Percentiles rank a stretch among this genome's conserved stretches.
Conservation (phyloP, 306 rosid genomes). For the Gleditsia sinensis region DNA sequence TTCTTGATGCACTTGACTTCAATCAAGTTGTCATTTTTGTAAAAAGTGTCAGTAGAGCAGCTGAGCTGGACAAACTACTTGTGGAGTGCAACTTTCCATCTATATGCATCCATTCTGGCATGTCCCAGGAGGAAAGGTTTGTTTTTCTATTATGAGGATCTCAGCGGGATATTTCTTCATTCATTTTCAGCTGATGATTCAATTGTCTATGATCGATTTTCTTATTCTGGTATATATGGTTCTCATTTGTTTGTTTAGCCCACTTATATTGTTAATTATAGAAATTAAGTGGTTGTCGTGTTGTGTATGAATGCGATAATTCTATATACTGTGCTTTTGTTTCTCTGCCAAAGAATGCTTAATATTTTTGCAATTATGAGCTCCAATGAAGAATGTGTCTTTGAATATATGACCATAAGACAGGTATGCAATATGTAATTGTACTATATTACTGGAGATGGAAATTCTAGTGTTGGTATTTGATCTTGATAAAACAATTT, state of each 20-base stretch:
- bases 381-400: not conserved
- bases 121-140: slow-evolving; percentile 84
- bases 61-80: slow-evolving; percentile 76
- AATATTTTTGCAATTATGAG: no score
- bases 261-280: not conserved
- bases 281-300: not conserved
- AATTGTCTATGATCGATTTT: not conserved
- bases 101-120: slow-evolving; percentile 79
- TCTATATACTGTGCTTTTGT: not conserved
- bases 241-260: not conserved
- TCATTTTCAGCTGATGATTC: not conserved
- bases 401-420: not conserved
- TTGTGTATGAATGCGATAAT: not conserved
- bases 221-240: not conserved
- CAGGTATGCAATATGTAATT: not conserved
- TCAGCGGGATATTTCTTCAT: not conserved
- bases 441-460: not conserved
- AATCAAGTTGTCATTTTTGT: slow-evolving; percentile 82
- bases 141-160: not conserved
- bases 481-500: not conserved
- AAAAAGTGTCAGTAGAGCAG: slow-evolving; percentile 77
- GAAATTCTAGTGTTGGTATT: not conserved
- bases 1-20: slow-evolving; percentile 79
- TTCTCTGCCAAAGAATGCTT: not conserved
- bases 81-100: slow-evolving; percentile 82